Base-by-base conservation (phyloP, 1,284 basidiomycete genomes). In the Inonotus hispidus region DNA sequence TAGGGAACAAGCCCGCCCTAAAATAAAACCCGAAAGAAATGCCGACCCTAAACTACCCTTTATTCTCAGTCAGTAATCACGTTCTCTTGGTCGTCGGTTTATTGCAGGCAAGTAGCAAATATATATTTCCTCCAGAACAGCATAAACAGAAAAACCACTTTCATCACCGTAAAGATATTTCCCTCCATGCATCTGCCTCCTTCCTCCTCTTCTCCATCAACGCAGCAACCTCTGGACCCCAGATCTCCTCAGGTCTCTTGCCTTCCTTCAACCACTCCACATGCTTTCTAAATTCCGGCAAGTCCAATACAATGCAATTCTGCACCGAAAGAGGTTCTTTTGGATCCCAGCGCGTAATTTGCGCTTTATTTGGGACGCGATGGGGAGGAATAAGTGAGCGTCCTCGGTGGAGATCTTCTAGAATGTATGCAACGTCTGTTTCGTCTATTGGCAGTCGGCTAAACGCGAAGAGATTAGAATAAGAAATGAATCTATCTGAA, bases 321-420 rank as follows among this genome's bases (percentile, higher is more conserved):
- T 90, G 85, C 23, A 83, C 74, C 11, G 79, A 77, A 11, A 96
- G 70, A 1, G 88, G 87, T 53, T 74, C 72, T 1, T 71, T 69
- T 14, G 82, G 79, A 68, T 93, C 85, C 95, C 95, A 97, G 41
- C 92, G 79, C n/a, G 90, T 79, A 5, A 93, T 75, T 4, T 82
- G 80, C 0, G 92, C 88, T 46, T 84, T 80, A 7, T 81, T 74
- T n/a, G 90, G 85, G 13, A 93, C 81, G 6, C 81, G 75, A 63
- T 89, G 81, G 0, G 91, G 90, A 2, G 93, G 91, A 38, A 95
- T 75, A 14, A 87, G 79, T 1, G 89, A 90, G 47, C 93, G 84
- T 0, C 92, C 92, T 27, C 88, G 82, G 71, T 92, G 79, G 14
- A 97, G 71, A 69, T 98, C 95, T 69, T 98, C 95, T 68, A 93